phyloP scores from a whole-genome alignment of 2,329 filamentous ascomycete genomes.

The Diaporthe ampelina region DNA sequence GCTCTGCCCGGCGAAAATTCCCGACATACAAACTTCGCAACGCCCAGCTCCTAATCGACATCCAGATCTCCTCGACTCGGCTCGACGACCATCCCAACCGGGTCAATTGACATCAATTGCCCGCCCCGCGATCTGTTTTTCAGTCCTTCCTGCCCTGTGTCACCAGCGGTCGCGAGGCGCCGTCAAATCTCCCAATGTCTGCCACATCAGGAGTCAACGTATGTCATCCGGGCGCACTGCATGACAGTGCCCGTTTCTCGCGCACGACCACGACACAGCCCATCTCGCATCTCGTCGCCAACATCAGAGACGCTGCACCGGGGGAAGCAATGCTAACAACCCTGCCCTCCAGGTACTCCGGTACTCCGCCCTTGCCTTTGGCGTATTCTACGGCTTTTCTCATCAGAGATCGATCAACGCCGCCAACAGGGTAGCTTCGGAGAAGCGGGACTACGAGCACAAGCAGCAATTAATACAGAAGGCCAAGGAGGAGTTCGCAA shows the following conservation, averaged over 20 bases:
- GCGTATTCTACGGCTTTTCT: slow-evolving; percentile 95
- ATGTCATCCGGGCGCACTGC: slow-evolving; percentile 52
- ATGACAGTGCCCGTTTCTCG: slow-evolving; percentile 37
- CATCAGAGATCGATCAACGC: slow-evolving; percentile 88
- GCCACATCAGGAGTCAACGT: slow-evolving; percentile 78
- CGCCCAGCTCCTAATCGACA: slow-evolving; percentile 33
- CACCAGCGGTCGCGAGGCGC: slow-evolving; percentile 58
- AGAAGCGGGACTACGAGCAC: slow-evolving; percentile 87
- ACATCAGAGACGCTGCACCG: slow-evolving; percentile 1
- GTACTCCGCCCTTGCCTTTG: slow-evolving; percentile 92
- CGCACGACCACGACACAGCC: slow-evolving; percentile 43
- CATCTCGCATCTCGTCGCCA: slow-evolving; percentile 2
- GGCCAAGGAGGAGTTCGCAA: slow-evolving; percentile 91
- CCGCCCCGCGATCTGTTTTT: slow-evolving; percentile 46
- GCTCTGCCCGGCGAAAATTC: slow-evolving; percentile 53
- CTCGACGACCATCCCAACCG: slow-evolving; percentile 39
- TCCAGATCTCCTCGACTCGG: slow-evolving; percentile 37
- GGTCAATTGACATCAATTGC: slow-evolving; percentile 45
- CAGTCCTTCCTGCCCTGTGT: slow-evolving; percentile 52
- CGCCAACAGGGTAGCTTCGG: slow-evolving; percentile 77
- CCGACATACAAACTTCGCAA: slow-evolving; percentile 51
- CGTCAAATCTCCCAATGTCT: slow-evolving; percentile 69
- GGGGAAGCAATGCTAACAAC: slow-evolving; percentile 25
- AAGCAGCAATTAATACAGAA: slow-evolving; percentile 93
- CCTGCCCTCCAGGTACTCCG: slow-evolving; percentile 84